Percentiles rank a stretch among this genome's conserved stretches.
Conservation (phyloP, 805 yeast genomes). For the Wickerhamiella azymoides region DNA sequence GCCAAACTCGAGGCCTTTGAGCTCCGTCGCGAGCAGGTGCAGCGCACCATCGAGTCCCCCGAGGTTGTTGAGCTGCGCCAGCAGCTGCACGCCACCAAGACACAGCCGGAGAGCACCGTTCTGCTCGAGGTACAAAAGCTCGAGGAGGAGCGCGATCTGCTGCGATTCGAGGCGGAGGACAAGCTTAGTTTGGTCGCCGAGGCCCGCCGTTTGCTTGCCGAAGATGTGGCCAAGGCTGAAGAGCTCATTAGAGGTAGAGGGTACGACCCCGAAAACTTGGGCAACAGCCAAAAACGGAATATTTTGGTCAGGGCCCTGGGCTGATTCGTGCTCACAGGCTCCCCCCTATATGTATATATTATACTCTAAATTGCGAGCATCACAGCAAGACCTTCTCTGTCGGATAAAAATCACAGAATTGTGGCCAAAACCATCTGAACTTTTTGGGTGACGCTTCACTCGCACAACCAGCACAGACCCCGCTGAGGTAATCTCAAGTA, state of each 20-base stretch:
- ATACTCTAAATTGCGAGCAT: no score
- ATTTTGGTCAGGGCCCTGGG: conserved; percentile 26
- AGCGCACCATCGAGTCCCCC: conserved; percentile 14
- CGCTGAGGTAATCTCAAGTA: no score
- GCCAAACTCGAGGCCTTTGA: conserved; percentile 41
- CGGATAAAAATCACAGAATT: no score
- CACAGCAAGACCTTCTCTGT: no score
- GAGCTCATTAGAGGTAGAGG: conserved; percentile 28
- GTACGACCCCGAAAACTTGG: conserved; percentile 29
- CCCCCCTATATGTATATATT: no score
- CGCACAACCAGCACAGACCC: no score
- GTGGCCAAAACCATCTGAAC: no score
- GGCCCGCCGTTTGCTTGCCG: conserved; percentile 22
- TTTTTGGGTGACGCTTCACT: no score
- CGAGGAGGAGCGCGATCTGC: conserved; percentile 26
- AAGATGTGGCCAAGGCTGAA: conserved; percentile 27
- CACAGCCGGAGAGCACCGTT: conserved; percentile 28
- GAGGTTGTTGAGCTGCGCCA: conserved; percentile 17
- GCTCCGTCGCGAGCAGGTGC: conserved; percentile 31
- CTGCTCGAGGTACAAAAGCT: conserved; percentile 30
- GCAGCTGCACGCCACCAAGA: conserved; percentile 12
- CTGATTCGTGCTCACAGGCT: background rate
- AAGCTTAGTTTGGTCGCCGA: conserved; percentile 14
- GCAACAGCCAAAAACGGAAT: conserved; percentile 52
- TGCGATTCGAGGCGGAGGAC: conserved; percentile 23